Percentiles rank a stretch among this genome's conserved stretches.
Evolutionary conservation across 257 asterid species (phyloP).

Genomic region (Scutellaria baicalensis): DNA sequence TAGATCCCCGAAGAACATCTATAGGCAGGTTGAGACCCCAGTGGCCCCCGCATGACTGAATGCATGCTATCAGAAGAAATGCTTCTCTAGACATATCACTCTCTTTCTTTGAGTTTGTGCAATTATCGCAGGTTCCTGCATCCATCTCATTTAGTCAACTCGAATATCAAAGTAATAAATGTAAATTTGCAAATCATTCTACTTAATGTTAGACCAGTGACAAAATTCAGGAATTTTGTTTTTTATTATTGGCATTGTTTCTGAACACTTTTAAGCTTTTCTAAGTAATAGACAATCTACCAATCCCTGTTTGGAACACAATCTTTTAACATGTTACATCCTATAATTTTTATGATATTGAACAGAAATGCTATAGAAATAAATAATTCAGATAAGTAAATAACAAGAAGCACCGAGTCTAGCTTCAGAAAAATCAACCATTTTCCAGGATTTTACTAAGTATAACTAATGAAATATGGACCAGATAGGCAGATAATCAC

Average conservation of each 20-base stretch:
- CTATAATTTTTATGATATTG: neutral
- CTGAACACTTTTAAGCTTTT: neutral
- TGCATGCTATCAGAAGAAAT: constrained; percentile 83
- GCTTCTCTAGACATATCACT: constrained; percentile 84
- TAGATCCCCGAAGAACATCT: constrained; percentile 95
- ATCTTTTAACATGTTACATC: neutral
- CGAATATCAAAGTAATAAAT: neutral
- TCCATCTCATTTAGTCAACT: constrained; percentile 5
- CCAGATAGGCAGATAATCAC: neutral
- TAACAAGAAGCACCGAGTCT: constrained; percentile 3
- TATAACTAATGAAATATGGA: neutral
- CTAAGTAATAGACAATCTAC: neutral
- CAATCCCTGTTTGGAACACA: neutral
- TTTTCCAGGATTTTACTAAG: neutral
- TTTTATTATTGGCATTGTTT: neutral
- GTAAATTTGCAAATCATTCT: neutral
- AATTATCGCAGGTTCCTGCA: constrained; percentile 90
- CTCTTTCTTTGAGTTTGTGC: constrained; percentile 67
- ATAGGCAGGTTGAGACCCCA: constrained; percentile 93
- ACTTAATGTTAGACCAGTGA: neutral
- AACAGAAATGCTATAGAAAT: neutral
- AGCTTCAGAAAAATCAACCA: neutral
- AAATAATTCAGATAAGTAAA: constrained; percentile 5
- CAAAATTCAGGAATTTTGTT: neutral
- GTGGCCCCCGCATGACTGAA: constrained; percentile 70